These are phyloP conservation scores for Immersiporthe knoxdaviesiana DNA, from an alignment of 2,329 filamentous ascomycete genomes.

Conservation along the genomic window DNA sequence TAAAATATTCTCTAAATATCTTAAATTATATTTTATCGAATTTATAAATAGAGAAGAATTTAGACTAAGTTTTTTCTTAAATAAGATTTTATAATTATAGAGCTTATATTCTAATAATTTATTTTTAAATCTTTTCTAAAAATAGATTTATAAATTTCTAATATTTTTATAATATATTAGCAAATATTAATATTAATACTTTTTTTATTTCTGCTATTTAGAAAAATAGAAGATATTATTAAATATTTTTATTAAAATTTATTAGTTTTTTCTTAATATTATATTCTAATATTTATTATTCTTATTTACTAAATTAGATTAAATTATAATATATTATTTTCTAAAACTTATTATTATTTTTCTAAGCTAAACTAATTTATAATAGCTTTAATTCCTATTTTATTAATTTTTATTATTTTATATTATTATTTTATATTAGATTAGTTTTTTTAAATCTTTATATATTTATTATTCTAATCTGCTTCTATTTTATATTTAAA, in stretches of 20 bases:
- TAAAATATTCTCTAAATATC: neutral
- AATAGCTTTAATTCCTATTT: too few species aligned
- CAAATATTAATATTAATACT: too few species aligned
- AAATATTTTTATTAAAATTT: too few species aligned
- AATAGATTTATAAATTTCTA: neutral
- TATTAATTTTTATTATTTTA: too few species aligned
- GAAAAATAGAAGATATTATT: too few species aligned
- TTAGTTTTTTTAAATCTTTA: too few species aligned
- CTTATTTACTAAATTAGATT: neutral
- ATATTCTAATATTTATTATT: neutral
- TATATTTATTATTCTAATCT: too few species aligned
- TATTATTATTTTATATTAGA: neutral
- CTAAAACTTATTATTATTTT: neutral
- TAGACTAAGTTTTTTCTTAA: neutral
- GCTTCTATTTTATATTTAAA: neutral
- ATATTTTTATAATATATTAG: neutral
- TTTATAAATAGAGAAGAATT: neutral
- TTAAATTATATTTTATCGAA: neutral
- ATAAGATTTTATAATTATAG: neutral
- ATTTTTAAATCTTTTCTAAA: neutral
- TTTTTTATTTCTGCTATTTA: too few species aligned
- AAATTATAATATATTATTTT: neutral
- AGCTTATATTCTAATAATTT: neutral
- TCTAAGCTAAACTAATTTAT: too few species aligned
- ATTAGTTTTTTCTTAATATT: neutral